These are phyloP conservation scores for Penicilliopsis zonata DNA, from an alignment of 495 filamentous ascomycete species.

Conservation along the genomic window DNA sequence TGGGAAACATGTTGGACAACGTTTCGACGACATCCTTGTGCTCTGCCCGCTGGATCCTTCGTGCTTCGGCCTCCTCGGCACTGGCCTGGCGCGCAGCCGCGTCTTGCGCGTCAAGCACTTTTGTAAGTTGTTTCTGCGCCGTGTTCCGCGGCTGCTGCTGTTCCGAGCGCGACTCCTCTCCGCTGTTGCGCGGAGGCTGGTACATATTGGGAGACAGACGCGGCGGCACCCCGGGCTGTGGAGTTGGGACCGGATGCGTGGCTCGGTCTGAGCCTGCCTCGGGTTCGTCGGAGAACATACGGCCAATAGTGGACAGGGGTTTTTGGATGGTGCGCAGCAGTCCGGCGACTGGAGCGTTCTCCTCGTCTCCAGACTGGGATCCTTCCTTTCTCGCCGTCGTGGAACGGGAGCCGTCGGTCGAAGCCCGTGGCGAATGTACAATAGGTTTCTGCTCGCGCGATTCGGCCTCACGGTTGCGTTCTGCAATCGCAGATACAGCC, in stretches of 20 bases:
- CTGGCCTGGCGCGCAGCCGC: conserved; percentile 89
- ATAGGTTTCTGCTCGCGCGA: conserved; percentile 37
- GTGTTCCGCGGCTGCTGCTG: conserved; percentile 37
- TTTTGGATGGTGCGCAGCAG: conserved; percentile 84
- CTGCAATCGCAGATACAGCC: conserved; percentile 90
- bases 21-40: conserved; percentile 88
- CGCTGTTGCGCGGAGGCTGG: conserved; percentile 34
- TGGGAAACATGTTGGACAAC: conserved; percentile 84
- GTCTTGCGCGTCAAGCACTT: conserved; percentile 54
- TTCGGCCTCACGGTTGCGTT: conserved; percentile 56
- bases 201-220: conserved; percentile 46
- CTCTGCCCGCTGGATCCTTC: conserved; percentile 71
- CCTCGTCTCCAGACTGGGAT: conserved; percentile 41
- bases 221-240: conserved; percentile 44
- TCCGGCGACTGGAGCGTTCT: conserved; percentile 72
- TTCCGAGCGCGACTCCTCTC: conserved; percentile 29
- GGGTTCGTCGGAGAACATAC: conserved; percentile 84
- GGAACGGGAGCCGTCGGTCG: conserved; percentile 43
- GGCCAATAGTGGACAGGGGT: conserved; percentile 87
- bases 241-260: conserved; percentile 39
- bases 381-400: conserved; percentile 31
- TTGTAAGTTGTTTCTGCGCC: conserved; percentile 17
- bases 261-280: conserved; percentile 28
- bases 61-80: conserved; percentile 82
- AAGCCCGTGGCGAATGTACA: conserved; percentile 42